Conservation (phyloP, 106 monocot genomes). For the Gastrodia elata region DNA sequence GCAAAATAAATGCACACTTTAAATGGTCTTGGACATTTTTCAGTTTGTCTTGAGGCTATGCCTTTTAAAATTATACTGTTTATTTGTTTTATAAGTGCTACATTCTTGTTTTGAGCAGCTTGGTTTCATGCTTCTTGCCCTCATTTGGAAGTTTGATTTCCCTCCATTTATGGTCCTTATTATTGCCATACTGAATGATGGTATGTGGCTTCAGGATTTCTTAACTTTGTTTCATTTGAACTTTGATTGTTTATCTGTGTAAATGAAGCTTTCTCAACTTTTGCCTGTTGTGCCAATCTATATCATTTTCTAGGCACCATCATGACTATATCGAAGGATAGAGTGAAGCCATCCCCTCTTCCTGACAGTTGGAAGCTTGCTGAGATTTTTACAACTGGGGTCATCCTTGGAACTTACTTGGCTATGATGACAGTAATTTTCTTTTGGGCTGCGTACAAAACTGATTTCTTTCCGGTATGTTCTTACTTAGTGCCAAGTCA, state of each 20-base stretch:
- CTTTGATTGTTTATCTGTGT: not conserved
- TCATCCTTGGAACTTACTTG: conserved; percentile 73
- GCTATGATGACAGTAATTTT: conserved; percentile 97
- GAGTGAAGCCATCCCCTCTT: conserved; percentile 85
- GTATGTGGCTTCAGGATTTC: conserved; percentile 17
- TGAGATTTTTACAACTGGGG: conserved; percentile 84
- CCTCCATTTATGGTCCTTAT: conserved; percentile 97
- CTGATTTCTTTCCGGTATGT: conserved; percentile 81
- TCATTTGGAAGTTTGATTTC: conserved; percentile 89
- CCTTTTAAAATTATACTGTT: not conserved
- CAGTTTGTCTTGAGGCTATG: not conserved
- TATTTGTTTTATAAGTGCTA: not conserved
- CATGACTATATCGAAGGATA: conserved; percentile 95
- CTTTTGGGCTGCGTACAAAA: conserved; percentile 91
- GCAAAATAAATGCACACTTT: not conserved
- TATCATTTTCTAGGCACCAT: conserved; percentile 49
- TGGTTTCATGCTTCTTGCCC: conserved; percentile 80
- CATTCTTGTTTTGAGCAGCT: conserved; percentile 37
- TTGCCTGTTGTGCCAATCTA: not conserved
- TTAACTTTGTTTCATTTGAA: not conserved
- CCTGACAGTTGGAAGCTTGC: conserved; percentile 93
- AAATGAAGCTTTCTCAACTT: not conserved
- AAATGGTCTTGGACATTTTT: not conserved
- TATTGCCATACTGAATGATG: conserved; percentile 93
- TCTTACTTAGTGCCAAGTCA: not conserved